Percentiles rank a stretch among this genome's conserved stretches.
These are phyloP conservation scores for Crithidia sp. DNA, from an alignment of 208 protist species.

Conservation along the genomic window DNA sequence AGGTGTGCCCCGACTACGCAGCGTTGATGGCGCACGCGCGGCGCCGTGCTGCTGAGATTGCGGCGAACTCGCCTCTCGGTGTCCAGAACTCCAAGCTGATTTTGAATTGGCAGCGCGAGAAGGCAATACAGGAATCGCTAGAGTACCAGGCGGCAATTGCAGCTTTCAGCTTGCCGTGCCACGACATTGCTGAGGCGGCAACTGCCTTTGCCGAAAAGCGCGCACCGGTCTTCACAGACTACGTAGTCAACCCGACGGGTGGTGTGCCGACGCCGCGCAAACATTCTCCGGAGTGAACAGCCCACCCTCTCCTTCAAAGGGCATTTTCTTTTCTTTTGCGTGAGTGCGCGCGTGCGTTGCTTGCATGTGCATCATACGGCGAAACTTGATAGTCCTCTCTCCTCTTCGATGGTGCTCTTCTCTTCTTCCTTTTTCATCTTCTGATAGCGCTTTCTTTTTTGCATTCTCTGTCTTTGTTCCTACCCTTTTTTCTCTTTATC, in stretches of 20 bases:
- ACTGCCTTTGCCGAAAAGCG: conserved; percentile 58
- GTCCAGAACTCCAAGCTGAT: conserved; percentile 81
- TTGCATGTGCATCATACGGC: too few species aligned
- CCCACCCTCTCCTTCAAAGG: too few species aligned
- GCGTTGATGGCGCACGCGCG: conserved; percentile 50
- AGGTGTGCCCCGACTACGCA: conserved; percentile 54
- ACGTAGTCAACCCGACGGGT: conserved; percentile 41
- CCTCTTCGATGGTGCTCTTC: too few species aligned
- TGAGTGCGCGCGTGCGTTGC: too few species aligned
- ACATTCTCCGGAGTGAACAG: too few species aligned
- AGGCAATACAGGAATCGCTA: conserved; percentile 42
- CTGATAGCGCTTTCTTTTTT: too few species aligned
- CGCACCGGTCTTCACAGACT: conserved; percentile 63
- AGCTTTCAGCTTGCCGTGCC: conserved; percentile 56
- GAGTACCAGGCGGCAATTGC: conserved; percentile 73
- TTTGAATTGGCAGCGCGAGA: conserved; percentile 62
- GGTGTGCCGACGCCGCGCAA: neutral
- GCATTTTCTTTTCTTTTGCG: too few species aligned
- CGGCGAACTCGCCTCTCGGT: conserved; percentile 65
- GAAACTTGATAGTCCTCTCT: too few species aligned
- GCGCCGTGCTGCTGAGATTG: conserved; percentile 46
- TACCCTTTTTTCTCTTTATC: too few species aligned
- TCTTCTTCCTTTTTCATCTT: too few species aligned
- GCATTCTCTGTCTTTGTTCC: too few species aligned
- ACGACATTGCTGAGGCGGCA: conserved; percentile 63